These are phyloP conservation scores for Nidularia pulvinata DNA, from an alignment of 768 basidiomycete species.

Conservation along the genomic window DNA sequence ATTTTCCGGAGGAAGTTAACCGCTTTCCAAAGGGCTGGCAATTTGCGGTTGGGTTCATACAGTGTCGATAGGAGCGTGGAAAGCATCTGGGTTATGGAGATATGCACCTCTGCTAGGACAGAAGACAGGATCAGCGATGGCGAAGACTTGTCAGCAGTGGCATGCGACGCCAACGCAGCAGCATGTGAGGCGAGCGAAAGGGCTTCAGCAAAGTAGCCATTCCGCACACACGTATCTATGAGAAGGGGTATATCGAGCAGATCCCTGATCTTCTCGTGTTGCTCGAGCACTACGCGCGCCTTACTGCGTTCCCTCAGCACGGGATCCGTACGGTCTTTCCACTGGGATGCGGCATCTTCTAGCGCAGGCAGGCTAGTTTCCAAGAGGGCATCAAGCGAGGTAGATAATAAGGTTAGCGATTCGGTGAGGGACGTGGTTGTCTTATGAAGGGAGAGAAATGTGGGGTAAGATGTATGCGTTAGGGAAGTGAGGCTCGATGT, in stretches of 20 bases:
- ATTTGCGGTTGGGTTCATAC: constrained; percentile 79
- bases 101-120: constrained; percentile 65
- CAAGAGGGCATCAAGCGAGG: constrained; percentile 72
- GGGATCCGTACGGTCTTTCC: constrained; percentile 70
- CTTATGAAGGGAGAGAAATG: constrained; percentile 86
- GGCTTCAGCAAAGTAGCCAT: constrained; percentile 92
- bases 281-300: constrained; percentile 86
- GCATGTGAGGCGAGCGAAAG: constrained; percentile 83
- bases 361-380: constrained; percentile 71
- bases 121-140: constrained; percentile 55
- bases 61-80: constrained; percentile 76
- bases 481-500: constrained; percentile 89
- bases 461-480: constrained; percentile 89
- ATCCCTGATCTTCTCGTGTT: constrained; percentile 92
- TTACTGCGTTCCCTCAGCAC: constrained; percentile 77
- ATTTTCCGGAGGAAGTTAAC: constrained; percentile 86
- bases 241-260: constrained; percentile 89
- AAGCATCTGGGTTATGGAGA: constrained; percentile 72
- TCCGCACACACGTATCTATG: constrained; percentile 91
- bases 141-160: constrained; percentile 27
- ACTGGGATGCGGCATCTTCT: constrained; percentile 69
- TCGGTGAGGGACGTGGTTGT: constrained; percentile 73
- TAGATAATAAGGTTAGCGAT: constrained; percentile 74
- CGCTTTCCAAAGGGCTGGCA: constrained; percentile 89
- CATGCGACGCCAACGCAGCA: constrained; percentile 41